Evolutionary conservation across 2,329 filamentous ascomycete species (phyloP).

Genomic region (Penicillium digitatum): DNA sequence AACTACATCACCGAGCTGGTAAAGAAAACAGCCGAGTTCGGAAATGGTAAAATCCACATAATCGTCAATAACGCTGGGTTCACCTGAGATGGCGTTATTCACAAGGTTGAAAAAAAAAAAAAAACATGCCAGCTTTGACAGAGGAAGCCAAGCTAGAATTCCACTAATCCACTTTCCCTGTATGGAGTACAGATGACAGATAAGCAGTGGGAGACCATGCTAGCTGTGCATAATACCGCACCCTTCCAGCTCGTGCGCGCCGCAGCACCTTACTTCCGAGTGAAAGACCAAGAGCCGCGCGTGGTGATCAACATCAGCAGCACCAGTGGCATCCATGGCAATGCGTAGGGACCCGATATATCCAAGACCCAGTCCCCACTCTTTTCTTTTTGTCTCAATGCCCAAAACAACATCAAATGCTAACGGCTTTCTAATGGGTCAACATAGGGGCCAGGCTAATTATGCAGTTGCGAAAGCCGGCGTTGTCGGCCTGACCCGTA

Average conservation of each 20-base stretch:
- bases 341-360: conserved; percentile 50
- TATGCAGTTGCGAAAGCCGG: conserved; percentile 83
- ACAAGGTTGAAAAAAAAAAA: too few relatives aligned
- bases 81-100: conserved; percentile 89
- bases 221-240: conserved; percentile 76
- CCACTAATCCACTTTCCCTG: background rate
- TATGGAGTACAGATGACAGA: conserved; percentile 67
- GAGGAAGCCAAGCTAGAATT: background rate
- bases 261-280: conserved; percentile 80
- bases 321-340: conserved; percentile 78
- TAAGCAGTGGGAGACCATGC: conserved; percentile 86
- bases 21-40: conserved; percentile 71
- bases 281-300: conserved; percentile 74
- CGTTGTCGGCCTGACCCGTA: conserved; percentile 77
- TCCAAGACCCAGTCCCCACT: background rate
- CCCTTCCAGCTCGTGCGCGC: conserved; percentile 79
- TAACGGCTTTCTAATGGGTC: background rate
- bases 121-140: background rate
- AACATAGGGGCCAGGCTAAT: conserved; percentile 68
- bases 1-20: conserved; percentile 70
- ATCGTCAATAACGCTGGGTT: conserved; percentile 90
- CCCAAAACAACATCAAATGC: background rate
- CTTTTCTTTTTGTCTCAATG: background rate
- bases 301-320: conserved; percentile 80
- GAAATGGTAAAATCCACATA: conserved; percentile 81